Evolutionary conservation across 768 basidiomycete genomes (phyloP).

Genomic region (Candolleomyces eurysporus): DNA sequence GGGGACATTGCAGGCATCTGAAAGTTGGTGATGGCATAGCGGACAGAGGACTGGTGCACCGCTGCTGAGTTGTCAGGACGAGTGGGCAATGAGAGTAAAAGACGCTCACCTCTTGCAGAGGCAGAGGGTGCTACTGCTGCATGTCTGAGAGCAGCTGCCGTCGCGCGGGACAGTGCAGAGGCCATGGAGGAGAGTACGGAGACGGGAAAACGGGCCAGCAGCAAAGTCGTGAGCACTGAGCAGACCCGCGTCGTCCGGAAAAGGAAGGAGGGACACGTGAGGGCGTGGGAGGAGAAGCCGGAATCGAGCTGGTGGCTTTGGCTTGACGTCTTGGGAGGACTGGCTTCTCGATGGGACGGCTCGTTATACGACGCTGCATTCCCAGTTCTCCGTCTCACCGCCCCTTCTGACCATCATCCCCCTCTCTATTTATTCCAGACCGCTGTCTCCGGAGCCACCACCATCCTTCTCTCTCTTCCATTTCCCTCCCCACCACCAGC

Average conservation of each 20-base stretch:
- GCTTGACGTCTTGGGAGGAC: conserved; percentile 5
- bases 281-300: conserved; percentile 5
- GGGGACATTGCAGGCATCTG: conserved; percentile 96
- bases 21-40: conserved; percentile 13
- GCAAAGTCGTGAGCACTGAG: background rate
- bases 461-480: background rate
- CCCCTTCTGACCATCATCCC: conserved; percentile 1
- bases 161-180: conserved; percentile 17
- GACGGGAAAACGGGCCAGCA: background rate
- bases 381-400: background rate
- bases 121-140: background rate
- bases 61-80: conserved; percentile 7
- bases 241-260: background rate
- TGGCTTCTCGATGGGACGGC: conserved; percentile 5
- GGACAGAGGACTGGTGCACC: conserved; percentile 14
- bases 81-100: background rate
- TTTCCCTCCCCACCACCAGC: background rate
- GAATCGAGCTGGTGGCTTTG: background rate
- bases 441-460: conserved; percentile 1
- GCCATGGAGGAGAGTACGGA: background rate
- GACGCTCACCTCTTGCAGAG: conserved; percentile 9
- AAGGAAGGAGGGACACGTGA: conserved; percentile 2
- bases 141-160: conserved; percentile 5
- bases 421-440: conserved; percentile 14
- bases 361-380: background rate